A percentile compares a stretch with the other conserved stretches of the same genome.
phyloP scores from a whole-genome alignment of 1,139 yeast species.

The Yueomyces sp. region DNA sequence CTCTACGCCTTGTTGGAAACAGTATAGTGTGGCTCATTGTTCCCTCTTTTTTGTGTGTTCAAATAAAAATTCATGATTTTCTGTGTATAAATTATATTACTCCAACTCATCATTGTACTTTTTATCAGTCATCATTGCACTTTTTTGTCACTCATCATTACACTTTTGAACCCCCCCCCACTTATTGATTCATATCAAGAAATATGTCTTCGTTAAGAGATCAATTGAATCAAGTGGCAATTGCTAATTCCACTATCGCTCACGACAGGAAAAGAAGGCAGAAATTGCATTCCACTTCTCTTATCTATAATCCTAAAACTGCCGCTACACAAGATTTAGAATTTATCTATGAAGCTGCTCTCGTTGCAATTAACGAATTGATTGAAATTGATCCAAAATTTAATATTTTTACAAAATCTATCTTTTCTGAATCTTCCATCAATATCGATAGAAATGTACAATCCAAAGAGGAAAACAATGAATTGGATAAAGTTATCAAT shows the following conservation, averaged over 20 bases:
- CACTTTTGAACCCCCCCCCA: no score
- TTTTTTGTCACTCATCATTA: no score
- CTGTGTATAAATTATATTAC: no score
- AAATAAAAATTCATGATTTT: no score
- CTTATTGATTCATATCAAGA: no score
- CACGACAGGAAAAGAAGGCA: constrained; percentile 80
- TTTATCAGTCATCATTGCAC: no score
- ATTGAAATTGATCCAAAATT: constrained; percentile 65
- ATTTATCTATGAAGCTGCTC: constrained; percentile 56
- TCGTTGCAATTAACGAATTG: constrained; percentile 68
- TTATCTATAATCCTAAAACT: constrained; percentile 71
- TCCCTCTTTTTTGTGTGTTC: no score
- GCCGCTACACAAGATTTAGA: constrained; percentile 94
- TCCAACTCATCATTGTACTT: no score
- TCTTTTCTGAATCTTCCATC: constrained; percentile 74
- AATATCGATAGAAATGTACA: constrained; percentile 72
- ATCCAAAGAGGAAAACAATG: constrained; percentile 60
- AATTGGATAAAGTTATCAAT: constrained; percentile 59
- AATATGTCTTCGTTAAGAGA: constrained; percentile 45
- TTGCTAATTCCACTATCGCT: constrained; percentile 58
- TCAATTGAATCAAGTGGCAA: constrained; percentile 66
- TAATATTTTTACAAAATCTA: constrained; percentile 49
- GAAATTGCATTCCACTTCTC: constrained; percentile 76
- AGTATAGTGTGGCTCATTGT: no score
- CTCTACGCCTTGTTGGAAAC: no score